Conservation (phyloP, 305 asterid genomes). For the Ajuga reptans region DNA sequence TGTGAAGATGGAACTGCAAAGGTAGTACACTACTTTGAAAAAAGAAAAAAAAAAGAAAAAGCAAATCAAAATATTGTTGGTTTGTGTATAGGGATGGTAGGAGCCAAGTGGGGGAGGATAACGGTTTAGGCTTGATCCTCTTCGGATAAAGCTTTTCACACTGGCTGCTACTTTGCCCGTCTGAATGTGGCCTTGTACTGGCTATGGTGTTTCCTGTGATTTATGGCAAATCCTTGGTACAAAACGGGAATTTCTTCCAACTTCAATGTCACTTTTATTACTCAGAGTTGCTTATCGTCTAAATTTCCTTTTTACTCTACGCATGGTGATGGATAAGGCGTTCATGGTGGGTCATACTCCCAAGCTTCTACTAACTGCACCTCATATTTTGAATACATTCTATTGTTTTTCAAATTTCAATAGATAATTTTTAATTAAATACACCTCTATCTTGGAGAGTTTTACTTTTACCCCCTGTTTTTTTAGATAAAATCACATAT, state of each 20-base stretch:
- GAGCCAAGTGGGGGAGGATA: conserved; percentile 51
- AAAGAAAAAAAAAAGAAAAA: neutral
- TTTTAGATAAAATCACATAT: too few species aligned
- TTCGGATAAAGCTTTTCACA: conserved; percentile 29
- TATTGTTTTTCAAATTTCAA: too few species aligned
- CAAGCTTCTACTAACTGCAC: too few species aligned
- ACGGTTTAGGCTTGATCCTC: conserved; percentile 36
- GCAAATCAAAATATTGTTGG: conserved; percentile 22
- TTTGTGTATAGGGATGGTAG: conserved; percentile 29
- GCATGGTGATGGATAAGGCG: neutral
- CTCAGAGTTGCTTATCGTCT: neutral
- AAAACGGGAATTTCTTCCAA: conserved; percentile 5
- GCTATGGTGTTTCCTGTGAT: conserved; percentile 9
- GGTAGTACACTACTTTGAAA: neutral
- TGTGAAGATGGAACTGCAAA: neutral
- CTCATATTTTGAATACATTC: too few species aligned
- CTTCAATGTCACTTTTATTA: neutral
- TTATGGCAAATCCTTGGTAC: neutral
- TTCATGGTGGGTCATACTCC: too few species aligned
- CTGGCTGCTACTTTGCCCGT: neutral
- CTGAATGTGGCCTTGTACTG: neutral
- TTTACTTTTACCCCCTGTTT: too few species aligned
- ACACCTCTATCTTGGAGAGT: too few species aligned
- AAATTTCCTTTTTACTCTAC: neutral
- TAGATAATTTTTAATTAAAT: too few species aligned